Percentiles rank a stretch among this genome's conserved stretches.
phyloP scores from a whole-genome alignment of 495 filamentous ascomycete genomes.

The Podospora bellae-mahoneyi region DNA sequence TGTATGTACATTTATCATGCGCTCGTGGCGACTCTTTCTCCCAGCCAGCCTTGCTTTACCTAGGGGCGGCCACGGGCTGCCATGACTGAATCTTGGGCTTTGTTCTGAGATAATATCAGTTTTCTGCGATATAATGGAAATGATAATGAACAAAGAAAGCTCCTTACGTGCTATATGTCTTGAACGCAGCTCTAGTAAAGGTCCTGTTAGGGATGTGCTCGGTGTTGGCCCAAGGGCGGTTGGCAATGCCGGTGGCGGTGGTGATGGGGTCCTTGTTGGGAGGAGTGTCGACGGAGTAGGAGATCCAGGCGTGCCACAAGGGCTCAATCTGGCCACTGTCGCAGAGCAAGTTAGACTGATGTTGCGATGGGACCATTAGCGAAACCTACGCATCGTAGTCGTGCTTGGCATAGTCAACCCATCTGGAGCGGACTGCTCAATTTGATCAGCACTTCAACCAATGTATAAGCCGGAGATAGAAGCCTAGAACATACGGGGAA shows the following conservation, averaged over 20 bases:
- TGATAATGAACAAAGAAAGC: neutral
- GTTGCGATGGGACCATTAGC: neutral
- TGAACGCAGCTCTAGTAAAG: constrained; percentile 71
- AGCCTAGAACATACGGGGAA: constrained; percentile 66
- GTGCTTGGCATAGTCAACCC: constrained; percentile 90
- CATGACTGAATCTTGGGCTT: constrained; percentile 42
- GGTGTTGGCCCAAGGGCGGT: constrained; percentile 68
- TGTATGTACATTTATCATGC: neutral
- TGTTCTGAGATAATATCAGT: constrained; percentile 22
- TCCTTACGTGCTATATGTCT: constrained; percentile 87
- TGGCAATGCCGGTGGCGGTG: constrained; percentile 46
- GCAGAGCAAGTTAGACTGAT: constrained; percentile 5
- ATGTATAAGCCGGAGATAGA: neutral
- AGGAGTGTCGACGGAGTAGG: constrained; percentile 85
- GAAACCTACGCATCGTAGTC: constrained; percentile 76
- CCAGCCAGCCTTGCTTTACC: constrained; percentile 8
- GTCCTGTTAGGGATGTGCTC: constrained; percentile 74
- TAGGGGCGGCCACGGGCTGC: constrained; percentile 37
- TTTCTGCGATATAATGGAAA: neutral
- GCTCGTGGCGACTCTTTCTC: neutral
- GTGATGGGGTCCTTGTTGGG: constrained; percentile 68
- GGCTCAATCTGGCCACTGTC: constrained; percentile 81
- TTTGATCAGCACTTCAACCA: constrained; percentile 8
- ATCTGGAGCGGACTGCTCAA: constrained; percentile 81
- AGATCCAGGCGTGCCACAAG: constrained; percentile 97